Evolutionary conservation across 2,329 filamentous ascomycete genomes (phyloP).

Genomic region (Alternaria arbusti): DNA sequence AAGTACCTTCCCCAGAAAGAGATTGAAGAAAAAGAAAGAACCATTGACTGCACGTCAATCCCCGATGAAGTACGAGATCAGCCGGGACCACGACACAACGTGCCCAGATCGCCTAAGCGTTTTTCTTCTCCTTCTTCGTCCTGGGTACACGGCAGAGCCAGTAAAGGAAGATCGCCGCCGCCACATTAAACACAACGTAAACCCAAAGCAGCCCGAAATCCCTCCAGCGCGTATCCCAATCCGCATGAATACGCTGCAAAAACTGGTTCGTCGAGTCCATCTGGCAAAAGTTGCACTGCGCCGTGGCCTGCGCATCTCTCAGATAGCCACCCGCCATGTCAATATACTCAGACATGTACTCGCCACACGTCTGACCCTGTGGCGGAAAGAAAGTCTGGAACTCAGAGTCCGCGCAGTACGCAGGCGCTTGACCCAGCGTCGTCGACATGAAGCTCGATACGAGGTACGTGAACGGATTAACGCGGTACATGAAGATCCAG

Average conservation of each 20-base stretch:
- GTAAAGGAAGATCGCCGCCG: constrained; percentile 57
- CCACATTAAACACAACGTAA: constrained; percentile 59
- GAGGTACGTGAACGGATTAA: constrained; percentile 71
- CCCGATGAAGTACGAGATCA: neutral
- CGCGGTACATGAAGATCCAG: constrained; percentile 80
- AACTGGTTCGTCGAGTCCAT: constrained; percentile 56
- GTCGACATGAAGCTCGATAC: constrained; percentile 64
- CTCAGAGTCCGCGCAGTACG: constrained; percentile 57
- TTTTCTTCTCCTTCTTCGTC: constrained; percentile 48
- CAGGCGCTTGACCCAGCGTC: constrained; percentile 53
- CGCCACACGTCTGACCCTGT: constrained; percentile 45
- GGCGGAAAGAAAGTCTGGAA: constrained; percentile 50
- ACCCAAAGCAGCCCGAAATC: constrained; percentile 60
- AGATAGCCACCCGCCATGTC: constrained; percentile 50
- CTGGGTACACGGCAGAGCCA: constrained; percentile 61
- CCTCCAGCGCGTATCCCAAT: constrained; percentile 64
- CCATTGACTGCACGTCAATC: neutral
- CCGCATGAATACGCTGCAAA: constrained; percentile 49
- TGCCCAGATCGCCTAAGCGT: neutral
- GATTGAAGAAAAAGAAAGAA: neutral
- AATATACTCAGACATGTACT: constrained; percentile 56
- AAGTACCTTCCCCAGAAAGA: neutral
- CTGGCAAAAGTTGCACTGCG: constrained; percentile 57
- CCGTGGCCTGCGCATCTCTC: constrained; percentile 48
- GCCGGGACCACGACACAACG: neutral